Conservation (phyloP, 768 basidiomycete genomes). For the Chiua virens region DNA sequence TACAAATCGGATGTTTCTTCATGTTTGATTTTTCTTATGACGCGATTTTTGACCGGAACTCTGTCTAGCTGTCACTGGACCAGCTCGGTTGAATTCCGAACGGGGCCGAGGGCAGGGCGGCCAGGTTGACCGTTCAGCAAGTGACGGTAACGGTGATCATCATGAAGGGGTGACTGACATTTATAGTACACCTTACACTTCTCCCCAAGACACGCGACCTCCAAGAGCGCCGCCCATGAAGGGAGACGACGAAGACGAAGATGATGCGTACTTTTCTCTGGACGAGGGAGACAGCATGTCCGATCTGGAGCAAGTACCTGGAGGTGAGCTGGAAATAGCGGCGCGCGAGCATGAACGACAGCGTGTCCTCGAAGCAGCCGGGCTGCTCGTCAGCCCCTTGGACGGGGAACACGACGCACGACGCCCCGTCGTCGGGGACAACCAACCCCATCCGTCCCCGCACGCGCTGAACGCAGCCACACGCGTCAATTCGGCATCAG, state of each 20-base stretch:
- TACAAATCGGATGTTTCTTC: constrained; percentile 13
- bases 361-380: constrained; percentile 86
- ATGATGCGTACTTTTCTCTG: constrained; percentile 34
- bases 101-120: not conserved
- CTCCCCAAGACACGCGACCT: constrained; percentile 14
- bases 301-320: constrained; percentile 2
- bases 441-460: constrained; percentile 4
- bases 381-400: constrained; percentile 64
- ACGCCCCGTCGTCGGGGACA: not conserved
- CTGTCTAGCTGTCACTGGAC: not conserved
- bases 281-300: constrained; percentile 21
- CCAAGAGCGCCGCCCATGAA: constrained; percentile 8
- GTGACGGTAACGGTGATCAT: constrained; percentile 4
- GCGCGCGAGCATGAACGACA: constrained; percentile 74
- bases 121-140: not conserved
- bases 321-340: constrained; percentile 44
- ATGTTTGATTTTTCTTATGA: constrained; percentile 4
- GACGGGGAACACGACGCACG: not conserved
- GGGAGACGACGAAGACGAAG: constrained; percentile 33
- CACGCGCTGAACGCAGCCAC: constrained; percentile 1
- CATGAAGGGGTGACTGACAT: constrained; percentile 12
- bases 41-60: constrained; percentile 8
- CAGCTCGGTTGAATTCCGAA: not conserved
- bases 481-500: no score
- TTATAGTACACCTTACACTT: constrained; percentile 26